phyloP scores from a whole-genome alignment of 1,284 basidiomycete species.

The Anthracocystis walkeri region DNA sequence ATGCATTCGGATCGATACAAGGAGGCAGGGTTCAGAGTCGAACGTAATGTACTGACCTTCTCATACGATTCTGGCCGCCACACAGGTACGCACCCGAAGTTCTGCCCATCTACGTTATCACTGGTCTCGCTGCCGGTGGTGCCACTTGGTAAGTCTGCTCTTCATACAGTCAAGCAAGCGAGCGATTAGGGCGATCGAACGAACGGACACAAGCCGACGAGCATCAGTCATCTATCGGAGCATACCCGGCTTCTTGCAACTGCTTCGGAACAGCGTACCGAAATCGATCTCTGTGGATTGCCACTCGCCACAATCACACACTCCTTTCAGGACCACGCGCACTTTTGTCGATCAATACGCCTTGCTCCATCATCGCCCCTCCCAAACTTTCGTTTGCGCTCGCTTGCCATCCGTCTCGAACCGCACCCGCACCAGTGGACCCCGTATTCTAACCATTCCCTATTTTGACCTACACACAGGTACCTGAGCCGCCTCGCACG shows the following conservation, averaged over 20 bases:
- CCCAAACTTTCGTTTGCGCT: too few relatives aligned
- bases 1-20: neutral
- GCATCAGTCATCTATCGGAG: neutral
- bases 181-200: neutral
- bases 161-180: neutral
- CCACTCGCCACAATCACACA: neutral
- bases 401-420: too few relatives aligned
- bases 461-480: conserved; percentile 13
- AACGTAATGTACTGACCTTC: neutral
- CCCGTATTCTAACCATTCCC: neutral
- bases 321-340: too few relatives aligned
- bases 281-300: neutral
- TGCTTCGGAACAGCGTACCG: too few relatives aligned
- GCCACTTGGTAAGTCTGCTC: conserved; percentile 56
- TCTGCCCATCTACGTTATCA: conserved; percentile 64
- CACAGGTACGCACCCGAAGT: conserved; percentile 56
- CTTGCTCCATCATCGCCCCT: too few relatives aligned
- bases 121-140: conserved; percentile 60
- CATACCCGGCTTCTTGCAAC: too few relatives aligned
- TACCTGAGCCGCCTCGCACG: conserved; percentile 62
- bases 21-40: too few relatives aligned
- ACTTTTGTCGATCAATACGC: too few relatives aligned
- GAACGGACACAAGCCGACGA: neutral
- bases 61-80: neutral
- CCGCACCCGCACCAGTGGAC: too few relatives aligned